These are phyloP conservation scores for Mycena filopes DNA, from an alignment of 768 basidiomycete genomes.

Conservation along the genomic window DNA sequence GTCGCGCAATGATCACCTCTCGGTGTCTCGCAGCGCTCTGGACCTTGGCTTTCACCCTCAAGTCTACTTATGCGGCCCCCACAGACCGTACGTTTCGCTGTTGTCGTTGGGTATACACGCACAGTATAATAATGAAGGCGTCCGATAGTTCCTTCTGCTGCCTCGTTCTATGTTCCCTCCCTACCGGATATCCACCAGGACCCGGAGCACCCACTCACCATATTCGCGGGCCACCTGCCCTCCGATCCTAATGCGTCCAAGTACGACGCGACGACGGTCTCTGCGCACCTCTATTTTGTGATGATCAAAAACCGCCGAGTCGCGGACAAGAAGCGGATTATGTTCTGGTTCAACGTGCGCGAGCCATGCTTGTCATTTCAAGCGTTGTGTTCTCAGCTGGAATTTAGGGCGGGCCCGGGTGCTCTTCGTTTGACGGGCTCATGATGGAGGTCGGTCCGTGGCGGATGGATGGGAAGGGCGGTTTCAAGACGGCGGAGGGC, in stretches of 20 bases:
- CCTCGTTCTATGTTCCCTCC: conserved; percentile 83
- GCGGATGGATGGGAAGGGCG: conserved; percentile 77
- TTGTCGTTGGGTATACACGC: background rate
- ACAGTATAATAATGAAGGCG: background rate
- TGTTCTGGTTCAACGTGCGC: conserved; percentile 97
- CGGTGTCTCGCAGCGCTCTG: conserved; percentile 29
- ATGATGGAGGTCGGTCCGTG: conserved; percentile 99
- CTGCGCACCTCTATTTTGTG: conserved; percentile 88
- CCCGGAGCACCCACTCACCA: conserved; percentile 73
- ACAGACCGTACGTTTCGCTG: conserved; percentile 50
- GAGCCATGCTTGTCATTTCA: background rate
- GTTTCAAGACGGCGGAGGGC: conserved; percentile 79
- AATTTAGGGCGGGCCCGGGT: conserved; percentile 91
- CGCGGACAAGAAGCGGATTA: conserved; percentile 90
- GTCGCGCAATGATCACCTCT: conserved; percentile 24
- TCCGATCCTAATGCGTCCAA: conserved; percentile 72
- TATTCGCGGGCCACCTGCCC: conserved; percentile 88
- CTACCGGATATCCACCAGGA: conserved; percentile 84
- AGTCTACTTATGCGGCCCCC: conserved; percentile 43
- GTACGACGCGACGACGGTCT: conserved; percentile 67
- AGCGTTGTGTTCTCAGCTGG: background rate
- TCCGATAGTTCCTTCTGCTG: conserved; percentile 76
- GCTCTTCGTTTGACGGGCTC: conserved; percentile 95
- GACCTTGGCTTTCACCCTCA: conserved; percentile 18
- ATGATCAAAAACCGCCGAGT: conserved; percentile 86